Evolutionary conservation across 2,329 filamentous ascomycete genomes (phyloP), one percentile per base, ranked within the genome.

Genomic region (Xylaria sp.): DNA sequence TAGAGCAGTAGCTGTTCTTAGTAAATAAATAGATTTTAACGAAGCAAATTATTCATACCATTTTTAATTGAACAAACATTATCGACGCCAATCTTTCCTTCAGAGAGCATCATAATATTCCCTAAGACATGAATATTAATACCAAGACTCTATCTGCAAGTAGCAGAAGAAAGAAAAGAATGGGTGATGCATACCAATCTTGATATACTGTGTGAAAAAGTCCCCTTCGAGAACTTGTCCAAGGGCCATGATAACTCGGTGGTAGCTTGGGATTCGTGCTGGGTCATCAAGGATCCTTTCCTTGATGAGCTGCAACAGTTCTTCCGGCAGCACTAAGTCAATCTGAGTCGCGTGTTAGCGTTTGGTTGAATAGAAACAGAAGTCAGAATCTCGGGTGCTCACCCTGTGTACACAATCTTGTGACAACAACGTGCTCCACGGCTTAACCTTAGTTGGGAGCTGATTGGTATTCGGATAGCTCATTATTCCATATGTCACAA

Each of bases 191-290:
- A 25, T 80, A 92, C 92, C 92, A 66, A 85, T 86, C 78, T 97
- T 97, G 71, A 98, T 90, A 76, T 96, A 94, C 49, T 89, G 84
- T n/a, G 87, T 90, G 74, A 97, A 94, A 73, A 97, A 97, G 0
- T 89, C 86, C 0, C 88, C 87, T 38, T 91, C 85, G 0, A 98
- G 77, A 5, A 98, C 76, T 65, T 93, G 89, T 9, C 85, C 85
- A 10, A 97, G 83, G 3, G 88, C 87, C 86, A 97, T 89, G 71
- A 88, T 86, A 2, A 97, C 88, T 66, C 87, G 86, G 36, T 87
- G 86, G 82, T 92, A 96, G 13, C 72, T 71, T 1, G 85, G 83
- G 5, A 73, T 71, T 7, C 72, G 73, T 13, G 71, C 72, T 3
- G 73, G 58, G 15, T 74, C 74, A 7, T 67, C 49, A 7, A 84